Evolutionary conservation across 2,329 filamentous ascomycete species (phyloP), one percentile per base, ranked within the genome.

Genomic region (Chaetomium olivaceum): DNA sequence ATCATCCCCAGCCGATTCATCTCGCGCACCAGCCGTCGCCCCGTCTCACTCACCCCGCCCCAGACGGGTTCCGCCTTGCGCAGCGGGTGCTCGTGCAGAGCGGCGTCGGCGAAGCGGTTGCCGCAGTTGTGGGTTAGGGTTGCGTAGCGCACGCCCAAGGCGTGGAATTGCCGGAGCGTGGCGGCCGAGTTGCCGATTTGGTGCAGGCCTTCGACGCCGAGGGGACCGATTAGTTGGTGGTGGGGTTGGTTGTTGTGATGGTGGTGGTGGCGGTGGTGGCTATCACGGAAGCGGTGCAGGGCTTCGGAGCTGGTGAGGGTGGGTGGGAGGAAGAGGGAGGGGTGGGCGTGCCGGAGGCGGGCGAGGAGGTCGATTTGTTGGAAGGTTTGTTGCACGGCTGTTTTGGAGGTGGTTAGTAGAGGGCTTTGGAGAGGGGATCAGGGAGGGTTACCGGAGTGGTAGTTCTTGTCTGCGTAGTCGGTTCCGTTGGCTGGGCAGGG

Each of bases 1-100:
- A 97, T 87, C 89, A 97, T 93, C 29, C 94, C 94, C 1, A 97
- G 81, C 3, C 94, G 86, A 76, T 97, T 98, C 93, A 98, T 97
- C 80, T 98, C 94, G 43, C 82, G 82, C 54, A 98, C 82, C 0
- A 97, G 79, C 14, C 82, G 75, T 60, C 86, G 84, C 4, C 94
- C 94, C 1, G 83, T 83, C 0, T 83, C 80, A 66, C 90, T 94
- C 1, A 98, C 82, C 2, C 94, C 94, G 61, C 84, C 80, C 86
- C 89, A 91, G 63, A 84, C 80, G 0, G 90, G 86, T 1, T 84
- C 76, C 66, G 85, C 81, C 76, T 80, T 77, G 70, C 79, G 74
- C 16, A 80, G 71, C 1, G 85, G 83, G 33, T 79, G 76, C 67
- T 89, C 81, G 71, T 82, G 81, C 6, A 95, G 77, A 2, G 93